Evolutionary conservation across 1,284 basidiomycete species (phyloP), one percentile per base, ranked within the genome.

Genomic region (Leccinum subrobustum): DNA sequence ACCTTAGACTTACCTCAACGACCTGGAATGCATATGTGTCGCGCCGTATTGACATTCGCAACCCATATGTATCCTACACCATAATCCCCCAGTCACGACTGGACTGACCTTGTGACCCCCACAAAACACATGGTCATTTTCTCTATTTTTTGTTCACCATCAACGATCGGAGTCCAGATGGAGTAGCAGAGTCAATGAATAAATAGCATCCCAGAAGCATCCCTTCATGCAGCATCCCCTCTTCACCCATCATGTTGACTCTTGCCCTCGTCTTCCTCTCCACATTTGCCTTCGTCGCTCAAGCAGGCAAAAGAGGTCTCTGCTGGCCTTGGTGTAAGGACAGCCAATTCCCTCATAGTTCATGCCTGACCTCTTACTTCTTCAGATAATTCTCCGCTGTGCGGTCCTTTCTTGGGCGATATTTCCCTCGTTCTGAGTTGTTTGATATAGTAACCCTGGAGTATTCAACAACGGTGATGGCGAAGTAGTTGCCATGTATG

Each of bases 401-500:
- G n/a, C 50, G 66, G 53, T 33, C 3, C 0, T 39, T 52, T 37
- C 29, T 57, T 29, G 25, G 3, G 5, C 1, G 54, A 11, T 11
- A 2, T 3, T 6, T 37, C 9, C 6, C 3, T 50, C n/a, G 2
- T 57, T 25, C 33, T 58, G n/a, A 68, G 37, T 20, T n/a, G 31
- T 25, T 29, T 33, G 9, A 3, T n/a, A 57, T 53, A 75, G 74
- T 18, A 27, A 75, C 37, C 74, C 76, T 4, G 71, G 64, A 12
- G 57, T 70, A 4, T 63, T 75, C 37, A 74, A 73, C 42, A 71
- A 65, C 20, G 66, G 63, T 5, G 47, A 64, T 4, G 69, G 71
- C 47, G 44, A 75, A 64, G 73, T 76, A 4, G 73, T 75, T 3
- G 73, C 73, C 33, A 76, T 74, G 75, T 75, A 66, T 11, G 65